Evolutionary conservation across 768 basidiomycete species (phyloP), one percentile per base, ranked within the genome.

Genomic region (Tremella mesenterica): DNA sequence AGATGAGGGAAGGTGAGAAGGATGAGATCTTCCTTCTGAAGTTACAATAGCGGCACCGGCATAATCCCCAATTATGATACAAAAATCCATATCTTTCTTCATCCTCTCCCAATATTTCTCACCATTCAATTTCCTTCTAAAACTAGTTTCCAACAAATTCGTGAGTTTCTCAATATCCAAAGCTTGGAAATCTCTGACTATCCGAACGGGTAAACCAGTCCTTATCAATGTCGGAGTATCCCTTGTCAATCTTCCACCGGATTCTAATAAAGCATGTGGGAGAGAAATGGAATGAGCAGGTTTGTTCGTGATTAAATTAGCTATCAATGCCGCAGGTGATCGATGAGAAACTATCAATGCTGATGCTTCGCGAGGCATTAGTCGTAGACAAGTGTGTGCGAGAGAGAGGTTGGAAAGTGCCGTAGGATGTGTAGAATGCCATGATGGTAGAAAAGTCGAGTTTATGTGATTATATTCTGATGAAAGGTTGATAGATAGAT

Each of bases 301-400:
- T 69, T 91, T 93, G 73, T 99, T 99, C 28, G 93, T 99, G 68
- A 99, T 92, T 25, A 99, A 80, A 74, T 97, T 97, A 43, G 83
- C 93, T 64, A 99, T 97, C 57, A 99, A 81, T 2, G 88, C 88
- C 56, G 88, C 88, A 0, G 91, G 87, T 1, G 91, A 93, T 46
- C 91, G 88, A 75, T 99, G 95, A 13, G 90, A 93, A 45, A 97
- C 95, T 83, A 99, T 86, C 60, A 97, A 79, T 12, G 91, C 95
- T 14, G 91, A 95, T 1, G 93, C 89, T 2, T 86, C 81, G 6
- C 85, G 81, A 1, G 95, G 95, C 87, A 99, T 95, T 73, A 88
- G 86, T 1, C 79, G 76, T 34, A 99, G 79, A 71, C 95, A 99
- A 31, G 82, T 85, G 29, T 82, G 82, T 9, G 95, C 85, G 33